phyloP scores from a whole-genome alignment of 2,329 filamentous ascomycete genomes.

The Elsinoe perseae region DNA sequence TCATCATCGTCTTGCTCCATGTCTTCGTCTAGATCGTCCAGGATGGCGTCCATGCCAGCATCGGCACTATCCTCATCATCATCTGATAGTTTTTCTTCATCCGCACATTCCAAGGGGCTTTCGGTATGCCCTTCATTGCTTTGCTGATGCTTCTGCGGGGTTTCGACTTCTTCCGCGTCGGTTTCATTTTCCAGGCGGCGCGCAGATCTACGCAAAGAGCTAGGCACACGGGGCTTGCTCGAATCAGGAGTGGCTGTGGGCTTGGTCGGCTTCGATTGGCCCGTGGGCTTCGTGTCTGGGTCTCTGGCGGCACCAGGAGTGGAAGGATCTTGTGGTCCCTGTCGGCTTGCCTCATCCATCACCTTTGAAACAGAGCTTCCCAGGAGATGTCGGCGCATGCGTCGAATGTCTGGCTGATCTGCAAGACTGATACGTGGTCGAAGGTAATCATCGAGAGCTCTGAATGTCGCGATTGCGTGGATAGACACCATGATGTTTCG shows the following conservation, averaged over 20 bases:
- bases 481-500: slow-evolving; percentile 97
- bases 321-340: slow-evolving; percentile 20
- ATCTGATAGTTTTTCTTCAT: slow-evolving; percentile 76
- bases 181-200: slow-evolving; percentile 25
- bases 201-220: slow-evolving; percentile 28
- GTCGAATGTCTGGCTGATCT: slow-evolving; percentile 57
- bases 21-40: slow-evolving; percentile 84
- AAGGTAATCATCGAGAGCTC: slow-evolving; percentile 90
- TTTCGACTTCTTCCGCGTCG: slow-evolving; percentile 21
- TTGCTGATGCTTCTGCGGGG: slow-evolving; percentile 45
- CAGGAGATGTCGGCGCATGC: slow-evolving; percentile 20
- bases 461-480: slow-evolving; percentile 96
- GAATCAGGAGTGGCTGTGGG: slow-evolving; percentile 15
- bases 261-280: slow-evolving; percentile 6
- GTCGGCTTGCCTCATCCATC: slow-evolving; percentile 60
- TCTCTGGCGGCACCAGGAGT: slow-evolving; percentile 13
- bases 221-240: slow-evolving; percentile 13
- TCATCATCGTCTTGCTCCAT: slow-evolving; percentile 67
- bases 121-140: slow-evolving; percentile 57
- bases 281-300: not conserved
- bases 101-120: slow-evolving; percentile 73
- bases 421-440: slow-evolving; percentile 78
- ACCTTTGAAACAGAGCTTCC: not conserved
- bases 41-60: slow-evolving; percentile 69
- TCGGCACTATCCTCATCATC: slow-evolving; percentile 44